Percentiles rank a stretch among this genome's conserved stretches.
Conservation (phyloP, 1,284 basidiomycete genomes). For the Apiotrichum brassicae region DNA sequence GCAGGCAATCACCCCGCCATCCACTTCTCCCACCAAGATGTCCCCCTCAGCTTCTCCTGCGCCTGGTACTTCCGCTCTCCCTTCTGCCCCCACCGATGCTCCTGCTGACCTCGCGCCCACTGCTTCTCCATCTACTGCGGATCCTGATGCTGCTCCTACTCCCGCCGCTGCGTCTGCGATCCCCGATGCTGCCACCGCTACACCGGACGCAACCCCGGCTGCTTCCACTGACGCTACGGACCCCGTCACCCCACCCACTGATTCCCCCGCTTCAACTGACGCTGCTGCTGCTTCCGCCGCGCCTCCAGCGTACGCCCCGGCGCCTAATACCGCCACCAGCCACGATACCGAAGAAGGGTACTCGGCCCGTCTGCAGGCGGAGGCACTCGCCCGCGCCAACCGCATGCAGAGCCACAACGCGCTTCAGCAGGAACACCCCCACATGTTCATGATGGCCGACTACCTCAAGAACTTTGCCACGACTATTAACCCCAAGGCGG, state of each 20-base stretch:
- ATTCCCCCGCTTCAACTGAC: neutral
- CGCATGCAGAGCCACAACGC: neutral
- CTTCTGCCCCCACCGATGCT: neutral
- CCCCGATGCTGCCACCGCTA: neutral
- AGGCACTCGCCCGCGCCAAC: neutral
- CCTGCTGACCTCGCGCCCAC: neutral
- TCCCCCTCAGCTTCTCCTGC: too few relatives aligned
- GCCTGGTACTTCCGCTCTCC: neutral
- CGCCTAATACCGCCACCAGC: neutral
- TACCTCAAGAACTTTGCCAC: constrained; percentile 3
- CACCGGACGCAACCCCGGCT: neutral
- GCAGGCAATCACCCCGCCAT: too few relatives aligned
- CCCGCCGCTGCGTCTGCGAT: neutral
- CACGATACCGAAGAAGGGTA: neutral
- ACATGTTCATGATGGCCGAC: neutral
- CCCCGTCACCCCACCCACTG: neutral
- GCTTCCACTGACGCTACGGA: neutral
- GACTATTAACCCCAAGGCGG: constrained; percentile 1
- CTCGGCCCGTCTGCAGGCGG: neutral
- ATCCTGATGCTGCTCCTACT: neutral
- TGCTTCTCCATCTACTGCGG: neutral
- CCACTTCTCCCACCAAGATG: too few relatives aligned
- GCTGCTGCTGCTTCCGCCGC: neutral
- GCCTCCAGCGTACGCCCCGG: neutral
- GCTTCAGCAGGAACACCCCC: neutral